Evolutionary conservation across 2,329 filamentous ascomycete species (phyloP), one percentile per base, ranked within the genome.

Genomic region (Aspergillus candidus): DNA sequence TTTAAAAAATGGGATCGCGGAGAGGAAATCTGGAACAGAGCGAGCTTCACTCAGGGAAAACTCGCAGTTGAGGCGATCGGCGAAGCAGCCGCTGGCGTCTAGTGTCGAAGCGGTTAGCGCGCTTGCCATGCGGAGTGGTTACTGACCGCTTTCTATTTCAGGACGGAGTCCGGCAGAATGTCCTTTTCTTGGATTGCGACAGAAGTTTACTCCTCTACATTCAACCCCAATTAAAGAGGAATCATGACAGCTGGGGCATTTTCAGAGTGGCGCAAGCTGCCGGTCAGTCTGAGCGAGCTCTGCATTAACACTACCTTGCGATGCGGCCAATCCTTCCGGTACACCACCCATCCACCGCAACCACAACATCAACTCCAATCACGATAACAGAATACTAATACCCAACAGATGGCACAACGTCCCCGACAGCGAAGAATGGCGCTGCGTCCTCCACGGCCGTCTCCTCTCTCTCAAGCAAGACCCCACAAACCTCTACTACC

Each of bases 291-390:
- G 30, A 79, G 83, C 4, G 93, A 98, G 63, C 78, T 98, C 4
- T 96, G 88, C 63, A 89, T 98, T 53, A 88, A 95, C 58, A 98
- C 91, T 0, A 95, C 89, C 0, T 73, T 98, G 30, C 83, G 91
- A 50, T 98, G 93, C 64, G 93, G 93, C 3, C 93, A 98, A 66
- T 95, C 91, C 0, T 98, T 98, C 55, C 72, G 80, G 79, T 80
- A 66, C 47, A 53, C 51, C 36, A 17, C 34, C 51, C 41, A 18
- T 32, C 30, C 38, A 15, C 17, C 11, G 17, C 30, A 17, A 27
- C 8, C 6, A 11, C 27, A 6, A 11, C 14, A 30, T 10, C 29
- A 12, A 18, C 33, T 6, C 18, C 14, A 31, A 32, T 15, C 12
- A 14, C 11, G 29, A 27, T 27, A 27, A 27, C 22, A 27, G n/a